A percentile compares a stretch with the other conserved stretches of the same genome.
Conservation (phyloP, 768 basidiomycete species). For the Leccinum subgranulosum region DNA sequence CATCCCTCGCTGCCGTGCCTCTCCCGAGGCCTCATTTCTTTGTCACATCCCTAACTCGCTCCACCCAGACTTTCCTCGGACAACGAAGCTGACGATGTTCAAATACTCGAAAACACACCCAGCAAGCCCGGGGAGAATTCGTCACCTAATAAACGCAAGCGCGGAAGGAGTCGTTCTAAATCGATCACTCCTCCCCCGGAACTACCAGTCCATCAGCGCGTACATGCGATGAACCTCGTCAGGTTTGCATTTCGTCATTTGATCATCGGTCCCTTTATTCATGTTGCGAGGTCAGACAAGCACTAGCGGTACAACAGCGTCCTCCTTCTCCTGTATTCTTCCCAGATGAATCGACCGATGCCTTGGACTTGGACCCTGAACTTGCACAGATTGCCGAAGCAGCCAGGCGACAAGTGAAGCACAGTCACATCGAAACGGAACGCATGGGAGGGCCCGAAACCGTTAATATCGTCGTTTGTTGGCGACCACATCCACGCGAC, state of each 20-base stretch:
- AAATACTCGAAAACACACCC: slow-evolving; percentile 38
- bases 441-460: slow-evolving; percentile 32
- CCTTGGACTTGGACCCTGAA: slow-evolving; percentile 57
- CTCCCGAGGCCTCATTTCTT: too few relatives aligned
- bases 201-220: slow-evolving; percentile 50
- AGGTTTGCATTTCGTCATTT: slow-evolving; percentile 40
- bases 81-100: slow-evolving; percentile 46
- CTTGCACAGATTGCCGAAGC: slow-evolving; percentile 53
- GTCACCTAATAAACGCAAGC: slow-evolving; percentile 41
- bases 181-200: slow-evolving; percentile 78
- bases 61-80: slow-evolving; percentile 33
- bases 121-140: slow-evolving; percentile 1
- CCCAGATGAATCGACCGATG: slow-evolving; percentile 46
- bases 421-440: slow-evolving; percentile 20
- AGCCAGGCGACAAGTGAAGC: slow-evolving; percentile 31
- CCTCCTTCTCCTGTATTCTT: slow-evolving; percentile 45
- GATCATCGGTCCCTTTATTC: neutral
- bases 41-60: too few relatives aligned
- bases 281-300: slow-evolving; percentile 37
- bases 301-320: slow-evolving; percentile 41
- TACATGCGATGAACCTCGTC: slow-evolving; percentile 56
- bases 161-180: slow-evolving; percentile 56
- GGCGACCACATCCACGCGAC: slow-evolving; percentile 64
- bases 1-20: neutral
- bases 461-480: slow-evolving; percentile 55